These are phyloP conservation scores for Endoconidiophora polonica DNA, from an alignment of 2,329 filamentous ascomycete species.

Conservation along the genomic window DNA sequence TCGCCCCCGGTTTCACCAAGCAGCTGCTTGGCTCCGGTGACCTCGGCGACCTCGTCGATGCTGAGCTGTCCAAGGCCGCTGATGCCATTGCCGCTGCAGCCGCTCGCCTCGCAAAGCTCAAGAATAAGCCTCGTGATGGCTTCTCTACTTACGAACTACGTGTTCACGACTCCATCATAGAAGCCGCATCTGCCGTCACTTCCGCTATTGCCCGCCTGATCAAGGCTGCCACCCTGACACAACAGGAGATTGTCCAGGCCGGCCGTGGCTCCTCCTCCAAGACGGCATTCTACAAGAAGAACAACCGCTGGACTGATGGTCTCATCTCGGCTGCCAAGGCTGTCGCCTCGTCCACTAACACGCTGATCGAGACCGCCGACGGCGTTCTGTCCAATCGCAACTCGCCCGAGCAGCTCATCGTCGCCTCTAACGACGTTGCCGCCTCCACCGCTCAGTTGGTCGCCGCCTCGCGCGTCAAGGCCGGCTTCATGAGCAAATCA, in stretches of 20 bases:
- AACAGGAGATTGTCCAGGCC: slow-evolving; percentile 91
- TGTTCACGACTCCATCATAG: slow-evolving; percentile 88
- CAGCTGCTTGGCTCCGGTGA: slow-evolving; percentile 73
- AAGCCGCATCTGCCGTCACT: slow-evolving; percentile 83
- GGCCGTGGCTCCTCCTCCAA: slow-evolving; percentile 73
- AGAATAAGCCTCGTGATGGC: slow-evolving; percentile 88
- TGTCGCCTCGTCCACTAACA: slow-evolving; percentile 84
- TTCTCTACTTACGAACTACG: slow-evolving; percentile 93
- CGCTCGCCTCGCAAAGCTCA: slow-evolving; percentile 74
- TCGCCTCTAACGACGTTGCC: slow-evolving; percentile 91
- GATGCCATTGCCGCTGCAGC: slow-evolving; percentile 89
- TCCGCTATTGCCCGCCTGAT: slow-evolving; percentile 88
- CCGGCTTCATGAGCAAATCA: slow-evolving; percentile 92
- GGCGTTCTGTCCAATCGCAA: slow-evolving; percentile 85
- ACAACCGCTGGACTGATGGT: slow-evolving; percentile 97
- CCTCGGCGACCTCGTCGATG: slow-evolving; percentile 81
- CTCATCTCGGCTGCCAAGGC: slow-evolving; percentile 95
- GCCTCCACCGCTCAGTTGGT: slow-evolving; percentile 94
- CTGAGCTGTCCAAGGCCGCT: slow-evolving; percentile 80
- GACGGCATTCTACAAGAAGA: slow-evolving; percentile 98
- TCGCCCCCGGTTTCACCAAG: slow-evolving; percentile 62
- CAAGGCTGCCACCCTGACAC: slow-evolving; percentile 80
- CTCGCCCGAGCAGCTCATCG: slow-evolving; percentile 91
- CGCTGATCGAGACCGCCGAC: slow-evolving; percentile 92
- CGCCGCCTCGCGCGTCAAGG: slow-evolving; percentile 88